phyloP scores from a whole-genome alignment of 345 rosid genomes.

The Linum lewisii region DNA sequence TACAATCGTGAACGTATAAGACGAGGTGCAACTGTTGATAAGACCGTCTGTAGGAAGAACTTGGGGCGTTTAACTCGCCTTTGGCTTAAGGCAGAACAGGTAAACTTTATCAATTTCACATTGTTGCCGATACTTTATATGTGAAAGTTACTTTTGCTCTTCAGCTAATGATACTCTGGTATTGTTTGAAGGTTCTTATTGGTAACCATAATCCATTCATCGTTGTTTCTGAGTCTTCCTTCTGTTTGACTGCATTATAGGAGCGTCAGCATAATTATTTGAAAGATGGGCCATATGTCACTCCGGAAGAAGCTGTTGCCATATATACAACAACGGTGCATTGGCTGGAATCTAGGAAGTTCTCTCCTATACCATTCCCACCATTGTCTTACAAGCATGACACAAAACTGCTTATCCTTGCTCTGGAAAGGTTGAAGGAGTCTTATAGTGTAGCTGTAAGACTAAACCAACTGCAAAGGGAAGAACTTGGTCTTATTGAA shows the following conservation, averaged over 20 bases:
- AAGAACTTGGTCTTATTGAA: conserved; percentile 97
- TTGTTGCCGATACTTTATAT: no score
- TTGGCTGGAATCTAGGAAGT: conserved; percentile 97
- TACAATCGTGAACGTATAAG: conserved; percentile 97
- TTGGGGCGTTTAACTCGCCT: conserved; percentile 96
- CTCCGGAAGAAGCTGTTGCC: conserved; percentile 98
- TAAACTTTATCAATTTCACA: not conserved
- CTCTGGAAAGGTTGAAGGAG: conserved; percentile 95
- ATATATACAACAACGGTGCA: conserved; percentile 97
- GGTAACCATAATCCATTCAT: not conserved
- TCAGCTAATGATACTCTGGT: not conserved
- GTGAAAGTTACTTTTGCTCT: not conserved
- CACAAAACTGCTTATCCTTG: conserved; percentile 92
- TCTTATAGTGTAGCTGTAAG: conserved; percentile 99
- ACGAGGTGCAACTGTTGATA: conserved; percentile 98
- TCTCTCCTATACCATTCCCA: conserved; percentile 97
- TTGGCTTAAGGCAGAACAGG: conserved; percentile 99
- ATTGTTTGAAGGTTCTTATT: not conserved
- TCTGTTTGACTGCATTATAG: conserved; percentile 18
- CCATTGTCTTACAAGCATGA: conserved; percentile 98
- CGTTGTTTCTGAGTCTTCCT: not conserved
- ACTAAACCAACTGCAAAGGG: conserved; percentile 93
- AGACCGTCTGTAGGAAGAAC: conserved; percentile 95
- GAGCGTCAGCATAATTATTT: conserved; percentile 97
- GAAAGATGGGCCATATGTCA: conserved; percentile 99